phyloP scores from a whole-genome alignment of 169 alveolate genomes.

The Eimeria falciformis region DNA sequence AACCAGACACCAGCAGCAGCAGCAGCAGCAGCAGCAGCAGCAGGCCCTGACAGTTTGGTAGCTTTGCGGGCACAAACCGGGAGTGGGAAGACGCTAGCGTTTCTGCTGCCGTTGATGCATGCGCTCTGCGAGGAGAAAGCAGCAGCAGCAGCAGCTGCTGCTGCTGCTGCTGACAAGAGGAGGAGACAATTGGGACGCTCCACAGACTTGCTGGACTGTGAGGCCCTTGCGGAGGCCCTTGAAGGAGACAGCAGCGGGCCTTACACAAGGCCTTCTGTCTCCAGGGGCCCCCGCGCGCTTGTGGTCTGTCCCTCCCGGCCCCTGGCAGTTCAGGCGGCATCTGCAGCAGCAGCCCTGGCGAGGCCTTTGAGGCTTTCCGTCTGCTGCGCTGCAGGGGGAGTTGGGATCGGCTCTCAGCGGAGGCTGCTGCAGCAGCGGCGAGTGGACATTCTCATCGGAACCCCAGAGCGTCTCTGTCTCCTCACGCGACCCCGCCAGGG shows the following conservation, averaged over 20 bases:
- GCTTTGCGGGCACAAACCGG: slow-evolving; percentile 87
- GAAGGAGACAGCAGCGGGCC: not conserved
- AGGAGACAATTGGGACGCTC: slow-evolving; percentile 3
- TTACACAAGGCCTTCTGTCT: not conserved
- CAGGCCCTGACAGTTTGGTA: slow-evolving; percentile 42
- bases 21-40: slow-evolving; percentile 9
- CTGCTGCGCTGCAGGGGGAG: slow-evolving; percentile 62
- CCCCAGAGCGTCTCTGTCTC: slow-evolving; percentile 67
- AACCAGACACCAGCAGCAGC: too few species aligned
- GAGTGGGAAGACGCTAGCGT: slow-evolving; percentile 90
- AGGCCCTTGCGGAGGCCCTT: slow-evolving; percentile 49
- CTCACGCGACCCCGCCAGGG: slow-evolving; percentile 15
- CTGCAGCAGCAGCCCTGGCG: slow-evolving; percentile 66
- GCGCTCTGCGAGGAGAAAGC: slow-evolving; percentile 35
- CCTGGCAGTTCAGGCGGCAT: slow-evolving; percentile 54
- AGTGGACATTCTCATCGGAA: slow-evolving; percentile 68
- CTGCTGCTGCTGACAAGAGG: slow-evolving; percentile 15
- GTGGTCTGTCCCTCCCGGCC: slow-evolving; percentile 61
- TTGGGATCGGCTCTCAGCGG: slow-evolving; percentile 56
- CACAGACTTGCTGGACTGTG: slow-evolving; percentile 48
- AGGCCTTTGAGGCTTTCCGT: slow-evolving; percentile 65
- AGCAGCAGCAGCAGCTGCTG: slow-evolving; percentile 56
- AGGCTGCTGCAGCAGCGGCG: slow-evolving; percentile 53
- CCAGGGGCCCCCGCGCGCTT: slow-evolving; percentile 61
- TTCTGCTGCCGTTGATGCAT: slow-evolving; percentile 88